Conservation (phyloP, 176 grass and related monocot genomes). For the Avena sativa region DNA sequence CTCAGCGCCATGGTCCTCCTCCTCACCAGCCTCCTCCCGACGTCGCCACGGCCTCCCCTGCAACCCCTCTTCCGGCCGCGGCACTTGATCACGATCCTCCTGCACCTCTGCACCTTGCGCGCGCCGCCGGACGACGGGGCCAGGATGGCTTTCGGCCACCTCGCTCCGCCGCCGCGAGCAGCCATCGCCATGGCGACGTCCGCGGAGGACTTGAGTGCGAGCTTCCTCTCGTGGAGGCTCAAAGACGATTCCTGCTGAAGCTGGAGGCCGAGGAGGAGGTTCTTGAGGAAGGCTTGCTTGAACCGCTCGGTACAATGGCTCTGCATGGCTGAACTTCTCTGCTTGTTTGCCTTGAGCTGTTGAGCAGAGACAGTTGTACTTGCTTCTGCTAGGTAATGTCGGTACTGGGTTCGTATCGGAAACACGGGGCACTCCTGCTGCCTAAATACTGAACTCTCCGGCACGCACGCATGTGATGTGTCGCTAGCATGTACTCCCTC, state of each 20-base stretch:
- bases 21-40: conserved; percentile 51
- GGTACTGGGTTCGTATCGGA: too few relatives aligned
- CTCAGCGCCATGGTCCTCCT: conserved; percentile 66
- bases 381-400: background rate
- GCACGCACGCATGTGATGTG: background rate
- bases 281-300: conserved; percentile 51
- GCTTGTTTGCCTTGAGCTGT: background rate
- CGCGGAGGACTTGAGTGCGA: conserved; percentile 57
- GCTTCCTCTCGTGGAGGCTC: conserved; percentile 55
- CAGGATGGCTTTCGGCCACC: conserved; percentile 47
- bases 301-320: conserved; percentile 45
- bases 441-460: background rate
- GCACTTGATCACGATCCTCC: conserved; percentile 38
- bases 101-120: conserved; percentile 39
- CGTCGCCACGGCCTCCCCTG: too few relatives aligned
- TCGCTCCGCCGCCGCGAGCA: conserved; percentile 31
- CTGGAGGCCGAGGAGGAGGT: conserved; percentile 60
- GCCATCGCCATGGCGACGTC: conserved; percentile 57
- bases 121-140: background rate
- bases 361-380: background rate
- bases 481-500: too few relatives aligned
- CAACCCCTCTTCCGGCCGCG: conserved; percentile 8
- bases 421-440: background rate
- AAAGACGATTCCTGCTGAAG: background rate
- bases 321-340: conserved; percentile 38